These are phyloP conservation scores for Flagelloscypha sp. DNA, from an alignment of 768 basidiomycete species.

Conservation along the genomic window DNA sequence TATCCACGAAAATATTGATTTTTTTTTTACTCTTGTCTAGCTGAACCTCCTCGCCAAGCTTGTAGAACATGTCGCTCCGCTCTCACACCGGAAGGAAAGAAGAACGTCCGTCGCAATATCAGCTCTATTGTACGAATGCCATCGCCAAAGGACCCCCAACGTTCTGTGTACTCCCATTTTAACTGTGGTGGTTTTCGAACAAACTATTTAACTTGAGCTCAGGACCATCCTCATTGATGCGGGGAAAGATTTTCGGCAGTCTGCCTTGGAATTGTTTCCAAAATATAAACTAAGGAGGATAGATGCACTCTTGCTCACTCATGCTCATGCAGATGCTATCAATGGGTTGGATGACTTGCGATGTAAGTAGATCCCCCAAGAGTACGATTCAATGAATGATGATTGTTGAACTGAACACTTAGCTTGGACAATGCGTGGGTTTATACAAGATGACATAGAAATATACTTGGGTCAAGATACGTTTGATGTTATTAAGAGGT, in stretches of 20 bases:
- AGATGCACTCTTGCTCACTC: conserved; percentile 70
- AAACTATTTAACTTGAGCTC: conserved; percentile 3
- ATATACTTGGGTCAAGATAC: conserved; percentile 45
- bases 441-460: conserved; percentile 46
- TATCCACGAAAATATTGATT: no score
- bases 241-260: conserved; percentile 72
- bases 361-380: no score
- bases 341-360: conserved; percentile 87
- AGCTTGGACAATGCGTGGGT: conserved; percentile 47
- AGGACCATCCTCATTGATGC: conserved; percentile 80
- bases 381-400: no score
- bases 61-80: conserved; percentile 67
- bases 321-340: conserved; percentile 86
- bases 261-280: conserved; percentile 47
- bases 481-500: no score
- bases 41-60: conserved; percentile 43
- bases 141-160: conserved; percentile 24
- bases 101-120: conserved; percentile 81
- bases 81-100: conserved; percentile 61
- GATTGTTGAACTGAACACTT: conserved; percentile 6
- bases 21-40: no score
- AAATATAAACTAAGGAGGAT: conserved; percentile 58
- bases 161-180: no score
- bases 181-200: no score
- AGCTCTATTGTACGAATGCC: conserved; percentile 53